These are phyloP conservation scores for Vitis vinifera DNA, from an alignment of 164 flowering plant species.

Conservation along the genomic window DNA sequence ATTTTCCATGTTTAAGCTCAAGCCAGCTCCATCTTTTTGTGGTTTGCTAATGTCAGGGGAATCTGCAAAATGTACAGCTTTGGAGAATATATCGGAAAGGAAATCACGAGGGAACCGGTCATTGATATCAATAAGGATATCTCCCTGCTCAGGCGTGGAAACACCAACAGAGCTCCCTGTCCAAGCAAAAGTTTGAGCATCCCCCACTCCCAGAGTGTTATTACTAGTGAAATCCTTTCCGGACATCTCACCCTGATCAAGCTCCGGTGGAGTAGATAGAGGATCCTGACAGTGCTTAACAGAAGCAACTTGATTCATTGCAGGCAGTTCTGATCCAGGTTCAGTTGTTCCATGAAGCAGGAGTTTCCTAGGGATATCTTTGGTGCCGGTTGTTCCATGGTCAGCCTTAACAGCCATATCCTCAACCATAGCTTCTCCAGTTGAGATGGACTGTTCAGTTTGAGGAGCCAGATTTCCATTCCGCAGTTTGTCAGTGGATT, in stretches of 20 bases:
- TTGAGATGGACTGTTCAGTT: conserved; percentile 15
- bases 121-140: conserved; percentile 81
- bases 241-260: conserved; percentile 32
- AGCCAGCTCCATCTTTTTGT: conserved; percentile 63
- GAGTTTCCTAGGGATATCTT: conserved; percentile 14
- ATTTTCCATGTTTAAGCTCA: conserved; percentile 84
- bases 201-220: conserved; percentile 17
- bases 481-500: conserved; percentile 17
- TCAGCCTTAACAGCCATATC: conserved; percentile 16
- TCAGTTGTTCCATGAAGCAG: conserved; percentile 9
- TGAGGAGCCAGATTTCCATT: conserved; percentile 8
- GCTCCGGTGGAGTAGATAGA: conserved; percentile 28
- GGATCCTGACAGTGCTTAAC: conserved; percentile 31
- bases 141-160: conserved; percentile 41
- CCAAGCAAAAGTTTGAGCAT: conserved; percentile 28
- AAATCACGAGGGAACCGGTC: conserved; percentile 88
- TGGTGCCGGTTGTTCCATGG: conserved; percentile 3
- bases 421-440: conserved; percentile 12
- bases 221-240: conserved; percentile 15
- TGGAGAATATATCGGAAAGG: conserved; percentile 79
- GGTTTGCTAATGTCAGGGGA: conserved; percentile 35
- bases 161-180: conserved; percentile 25
- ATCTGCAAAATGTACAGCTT: conserved; percentile 47
- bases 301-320: conserved; percentile 23
- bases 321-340: conserved; percentile 19